A percentile compares a stretch with the other conserved stretches of the same genome.
These are phyloP conservation scores for Lachnellula subtilissima DNA, from an alignment of 2,329 filamentous ascomycete species.

Conservation along the genomic window DNA sequence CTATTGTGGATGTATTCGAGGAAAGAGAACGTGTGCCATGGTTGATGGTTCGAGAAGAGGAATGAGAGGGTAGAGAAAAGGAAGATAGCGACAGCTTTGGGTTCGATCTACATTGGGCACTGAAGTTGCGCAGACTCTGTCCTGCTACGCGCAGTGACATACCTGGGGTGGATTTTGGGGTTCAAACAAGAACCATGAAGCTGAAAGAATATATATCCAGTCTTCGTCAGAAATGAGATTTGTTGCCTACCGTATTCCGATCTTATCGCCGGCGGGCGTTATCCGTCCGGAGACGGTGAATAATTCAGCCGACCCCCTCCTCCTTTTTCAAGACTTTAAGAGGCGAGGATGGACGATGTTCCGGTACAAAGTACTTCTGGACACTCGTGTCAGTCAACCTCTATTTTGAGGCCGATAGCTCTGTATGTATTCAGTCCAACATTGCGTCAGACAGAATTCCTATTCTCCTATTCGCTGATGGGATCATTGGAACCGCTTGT, in stretches of 20 bases:
- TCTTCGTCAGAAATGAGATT: not conserved
- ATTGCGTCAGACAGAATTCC: too few species aligned
- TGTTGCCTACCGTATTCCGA: not conserved
- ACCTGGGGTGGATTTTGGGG: conserved; percentile 10
- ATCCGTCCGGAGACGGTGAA: too few species aligned
- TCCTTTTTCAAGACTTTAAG: too few species aligned
- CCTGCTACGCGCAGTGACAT: conserved; percentile 29
- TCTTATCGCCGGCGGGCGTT: not conserved
- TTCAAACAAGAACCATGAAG: not conserved
- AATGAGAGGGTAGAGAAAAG: not conserved
- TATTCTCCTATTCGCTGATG: too few species aligned
- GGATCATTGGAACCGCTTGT: too few species aligned
- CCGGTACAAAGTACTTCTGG: too few species aligned
- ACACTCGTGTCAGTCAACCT: too few species aligned
- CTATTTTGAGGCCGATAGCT: too few species aligned
- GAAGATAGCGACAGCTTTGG: not conserved
- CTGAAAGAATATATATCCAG: not conserved
- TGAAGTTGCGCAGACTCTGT: conserved; percentile 14
- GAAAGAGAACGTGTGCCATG: not conserved
- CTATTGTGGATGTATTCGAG: conserved; percentile 2
- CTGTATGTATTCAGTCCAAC: too few species aligned
- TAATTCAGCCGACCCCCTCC: too few species aligned
- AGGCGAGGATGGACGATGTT: too few species aligned
- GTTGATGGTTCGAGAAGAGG: not conserved
- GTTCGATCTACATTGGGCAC: conserved; percentile 8